A percentile compares a stretch with the other conserved stretches of the same genome.
phyloP scores from a whole-genome alignment of 768 basidiomycete species.

The Russula vinacea region DNA sequence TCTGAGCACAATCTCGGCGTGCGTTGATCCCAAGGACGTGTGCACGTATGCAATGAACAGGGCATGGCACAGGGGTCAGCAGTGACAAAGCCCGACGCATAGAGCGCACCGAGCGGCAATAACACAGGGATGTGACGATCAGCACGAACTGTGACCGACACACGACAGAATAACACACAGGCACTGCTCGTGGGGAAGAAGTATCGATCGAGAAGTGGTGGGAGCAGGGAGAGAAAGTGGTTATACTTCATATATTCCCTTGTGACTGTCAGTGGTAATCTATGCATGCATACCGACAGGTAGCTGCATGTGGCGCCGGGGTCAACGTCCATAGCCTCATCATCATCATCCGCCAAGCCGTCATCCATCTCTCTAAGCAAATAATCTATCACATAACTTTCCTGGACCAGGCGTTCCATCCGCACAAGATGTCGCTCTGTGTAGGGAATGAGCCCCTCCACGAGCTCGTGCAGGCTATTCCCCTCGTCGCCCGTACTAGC shows the following conservation, averaged over 20 bases:
- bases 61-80: too few species aligned
- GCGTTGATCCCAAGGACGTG: too few species aligned
- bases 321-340: conserved; percentile 31
- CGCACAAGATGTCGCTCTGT: conserved; percentile 88
- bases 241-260: not conserved
- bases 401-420: conserved; percentile 84
- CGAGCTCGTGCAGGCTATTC: conserved; percentile 57
- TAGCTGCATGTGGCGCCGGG: not conserved
- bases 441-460: conserved; percentile 88
- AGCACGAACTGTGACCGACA: too few species aligned
- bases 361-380: conserved; percentile 82
- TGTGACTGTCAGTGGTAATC: not conserved
- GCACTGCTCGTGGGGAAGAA: too few species aligned
- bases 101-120: too few species aligned
- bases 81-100: too few species aligned
- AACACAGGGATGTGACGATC: too few species aligned
- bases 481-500: conserved; percentile 28
- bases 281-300: not conserved
- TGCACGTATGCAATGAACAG: too few species aligned
- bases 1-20: too few species aligned
- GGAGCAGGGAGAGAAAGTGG: too few species aligned
- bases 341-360: conserved; percentile 43
- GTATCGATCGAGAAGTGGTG: too few species aligned
- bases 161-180: too few species aligned
- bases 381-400: conserved; percentile 94